These are phyloP conservation scores for Ashbya aceris DNA, from an alignment of 1,139 yeast genomes.

Conservation along the genomic window DNA sequence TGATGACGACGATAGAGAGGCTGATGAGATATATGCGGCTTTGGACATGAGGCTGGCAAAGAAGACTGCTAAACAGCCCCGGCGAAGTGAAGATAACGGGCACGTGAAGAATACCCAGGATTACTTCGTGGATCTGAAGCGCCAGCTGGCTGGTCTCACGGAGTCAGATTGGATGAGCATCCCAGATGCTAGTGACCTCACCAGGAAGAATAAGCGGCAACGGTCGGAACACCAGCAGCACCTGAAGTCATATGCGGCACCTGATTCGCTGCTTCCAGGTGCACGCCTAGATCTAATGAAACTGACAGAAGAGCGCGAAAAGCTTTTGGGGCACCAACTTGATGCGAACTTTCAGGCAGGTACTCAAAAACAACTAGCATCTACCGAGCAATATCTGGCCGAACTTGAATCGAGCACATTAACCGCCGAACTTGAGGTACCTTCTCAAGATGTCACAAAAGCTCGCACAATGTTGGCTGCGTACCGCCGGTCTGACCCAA, in stretches of 20 bases:
- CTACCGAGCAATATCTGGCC: conserved; percentile 33
- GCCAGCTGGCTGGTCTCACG: conserved; percentile 49
- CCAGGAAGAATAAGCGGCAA: conserved; percentile 66
- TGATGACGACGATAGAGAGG: conserved; percentile 60
- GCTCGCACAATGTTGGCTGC: conserved; percentile 57
- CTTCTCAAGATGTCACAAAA: conserved; percentile 41
- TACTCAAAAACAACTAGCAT: conserved; percentile 9
- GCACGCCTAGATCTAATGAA: conserved; percentile 28
- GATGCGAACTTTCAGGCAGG: conserved; percentile 29
- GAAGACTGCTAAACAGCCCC: conserved; percentile 29
- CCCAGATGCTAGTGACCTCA: conserved; percentile 86
- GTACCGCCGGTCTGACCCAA: conserved; percentile 63
- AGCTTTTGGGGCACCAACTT: conserved; percentile 29
- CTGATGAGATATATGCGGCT: conserved; percentile 57
- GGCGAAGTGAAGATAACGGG: not conserved
- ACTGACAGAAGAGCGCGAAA: conserved; percentile 32
- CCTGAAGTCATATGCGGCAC: conserved; percentile 72
- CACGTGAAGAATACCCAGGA: conserved; percentile 26
- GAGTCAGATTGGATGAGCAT: conserved; percentile 70
- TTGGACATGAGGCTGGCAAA: conserved; percentile 50
- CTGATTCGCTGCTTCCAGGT: conserved; percentile 50
- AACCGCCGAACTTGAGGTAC: not conserved
- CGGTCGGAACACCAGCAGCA: conserved; percentile 55
- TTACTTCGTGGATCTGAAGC: conserved; percentile 53
- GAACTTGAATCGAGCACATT: conserved; percentile 24